These are phyloP conservation scores for Scleromitrula shiraiana DNA, from an alignment of 2,329 filamentous ascomycete genomes.

Conservation along the genomic window DNA sequence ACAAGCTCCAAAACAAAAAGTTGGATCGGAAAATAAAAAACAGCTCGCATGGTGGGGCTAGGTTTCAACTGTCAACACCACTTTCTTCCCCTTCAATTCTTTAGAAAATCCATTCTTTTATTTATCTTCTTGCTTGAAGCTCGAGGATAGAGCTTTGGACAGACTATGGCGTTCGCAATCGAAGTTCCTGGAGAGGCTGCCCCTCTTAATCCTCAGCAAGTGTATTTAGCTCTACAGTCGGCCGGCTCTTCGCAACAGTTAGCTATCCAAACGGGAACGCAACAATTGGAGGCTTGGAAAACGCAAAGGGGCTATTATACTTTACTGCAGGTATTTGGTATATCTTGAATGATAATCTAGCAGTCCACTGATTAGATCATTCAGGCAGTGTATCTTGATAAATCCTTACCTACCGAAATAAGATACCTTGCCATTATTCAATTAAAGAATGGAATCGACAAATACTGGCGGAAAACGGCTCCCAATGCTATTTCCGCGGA, in stretches of 20 bases:
- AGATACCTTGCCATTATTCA: constrained; percentile 89
- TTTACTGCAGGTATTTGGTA: constrained; percentile 51
- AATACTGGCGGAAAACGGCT: constrained; percentile 69
- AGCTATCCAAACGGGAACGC: constrained; percentile 55
- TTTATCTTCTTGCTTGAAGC: neutral
- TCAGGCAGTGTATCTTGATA: constrained; percentile 75
- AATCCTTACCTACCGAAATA: constrained; percentile 64
- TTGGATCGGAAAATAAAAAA: constrained; percentile 7
- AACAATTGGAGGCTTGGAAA: constrained; percentile 69
- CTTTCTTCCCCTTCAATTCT: constrained; percentile 1
- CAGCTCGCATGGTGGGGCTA: constrained; percentile 5
- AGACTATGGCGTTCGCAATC: constrained; percentile 63
- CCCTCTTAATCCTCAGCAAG: constrained; percentile 54
- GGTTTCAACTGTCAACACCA: neutral
- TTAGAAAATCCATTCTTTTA: neutral
- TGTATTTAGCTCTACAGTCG: constrained; percentile 55
- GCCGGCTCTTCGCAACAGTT: constrained; percentile 55
- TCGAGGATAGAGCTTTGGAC: neutral
- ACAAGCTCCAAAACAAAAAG: constrained; percentile 5
- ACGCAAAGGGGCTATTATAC: constrained; percentile 57
- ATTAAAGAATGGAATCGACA: constrained; percentile 93
- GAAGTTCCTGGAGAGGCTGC: constrained; percentile 78
- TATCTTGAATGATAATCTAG: neutral
- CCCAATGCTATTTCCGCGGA: constrained; percentile 60
- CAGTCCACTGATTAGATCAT: neutral